Base-by-base conservation (phyloP, 2,329 filamentous ascomycete genomes). In the Aspergillus nomiae region DNA sequence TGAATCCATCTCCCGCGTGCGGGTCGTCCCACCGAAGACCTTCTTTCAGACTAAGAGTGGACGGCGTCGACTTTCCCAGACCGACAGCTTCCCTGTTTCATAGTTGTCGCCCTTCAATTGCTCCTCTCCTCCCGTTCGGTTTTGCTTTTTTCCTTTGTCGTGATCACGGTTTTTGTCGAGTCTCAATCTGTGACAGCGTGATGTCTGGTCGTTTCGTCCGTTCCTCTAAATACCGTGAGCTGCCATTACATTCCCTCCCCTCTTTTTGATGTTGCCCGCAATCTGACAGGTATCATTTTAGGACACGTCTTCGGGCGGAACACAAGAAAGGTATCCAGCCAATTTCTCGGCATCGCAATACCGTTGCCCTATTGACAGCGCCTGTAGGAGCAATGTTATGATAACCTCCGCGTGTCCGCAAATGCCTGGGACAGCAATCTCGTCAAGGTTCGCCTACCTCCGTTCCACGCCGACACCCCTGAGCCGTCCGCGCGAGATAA, bases 381-480 rank as follows among this genome's bases (percentile, higher is more conserved):
- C 41, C 24, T 30, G 24, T 63, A 89, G 87, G 95, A 99, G 80
- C 92, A 92, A 86, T 97, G 94, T 85, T 99, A 98, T 83, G 95
- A 99, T 81, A 98, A 98, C 81, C 84, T 99, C 71, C 92, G 92
- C 78, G 92, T 99, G 80, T 97, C 93, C 76, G 92, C 91, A 81
- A 99, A 99, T 89, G 95, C 95, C 61, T 99, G 95, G 95, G 95
- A 99, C 80, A 97, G 94, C 74, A 99, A 99, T 83, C 84, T 99
- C 76, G 87, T 98, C 82, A 98, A 98, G 90, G 93, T 96, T 80
- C 78, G 85, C 76, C 60, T 58, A 65, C 62, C 60, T 63, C 24
- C 62, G 53, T 61, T 57, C 55, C 60, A 50, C 58, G 63, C 58
- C 55, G 11, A 26, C 6, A 26, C 28, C 48, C 48, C 48, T 51